These are phyloP conservation scores for Boletellus emodensis DNA, from an alignment of 768 basidiomycete genomes.

Conservation along the genomic window DNA sequence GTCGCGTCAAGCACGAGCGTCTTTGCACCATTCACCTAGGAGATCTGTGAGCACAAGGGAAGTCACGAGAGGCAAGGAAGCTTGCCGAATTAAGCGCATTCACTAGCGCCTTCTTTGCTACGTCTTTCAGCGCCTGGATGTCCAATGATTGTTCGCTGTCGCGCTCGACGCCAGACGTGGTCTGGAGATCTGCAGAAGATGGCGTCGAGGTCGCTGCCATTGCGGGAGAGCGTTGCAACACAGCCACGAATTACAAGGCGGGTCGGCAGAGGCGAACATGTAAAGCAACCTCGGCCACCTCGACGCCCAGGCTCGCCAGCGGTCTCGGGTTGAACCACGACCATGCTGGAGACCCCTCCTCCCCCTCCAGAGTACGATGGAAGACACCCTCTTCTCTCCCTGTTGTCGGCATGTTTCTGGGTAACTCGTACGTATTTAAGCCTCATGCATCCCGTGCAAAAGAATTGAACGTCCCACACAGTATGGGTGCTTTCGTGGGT, in stretches of 20 bases:
- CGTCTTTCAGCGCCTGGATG: slow-evolving; percentile 66
- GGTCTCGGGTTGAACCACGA: slow-evolving; percentile 5
- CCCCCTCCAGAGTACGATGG: slow-evolving; percentile 29
- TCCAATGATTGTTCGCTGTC: slow-evolving; percentile 46
- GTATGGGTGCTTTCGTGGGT: slow-evolving; percentile 83
- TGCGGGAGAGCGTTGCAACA: slow-evolving; percentile 13
- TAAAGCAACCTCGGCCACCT: slow-evolving; percentile 1
- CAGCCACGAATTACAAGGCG: slow-evolving; percentile 29
- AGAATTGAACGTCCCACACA: slow-evolving; percentile 26
- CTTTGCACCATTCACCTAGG: slow-evolving; percentile 86
- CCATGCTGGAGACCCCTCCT: slow-evolving; percentile 24
- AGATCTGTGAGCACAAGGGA: slow-evolving; percentile 7
- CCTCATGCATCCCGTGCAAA: slow-evolving; percentile 1
- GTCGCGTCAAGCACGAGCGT: slow-evolving; percentile 91
- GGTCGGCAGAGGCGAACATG: slow-evolving; percentile 6
- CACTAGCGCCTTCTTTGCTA: slow-evolving; percentile 75
- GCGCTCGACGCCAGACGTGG: slow-evolving; percentile 29
- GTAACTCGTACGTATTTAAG: slow-evolving; percentile 58
- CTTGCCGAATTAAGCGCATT: slow-evolving; percentile 80
- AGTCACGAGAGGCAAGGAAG: background rate
- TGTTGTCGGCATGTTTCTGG: slow-evolving; percentile 82
- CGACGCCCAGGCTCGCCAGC: background rate
- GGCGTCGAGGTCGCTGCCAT: slow-evolving; percentile 27
- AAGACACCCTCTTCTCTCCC: slow-evolving; percentile 69
- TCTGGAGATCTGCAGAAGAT: slow-evolving; percentile 36